Percentiles rank a stretch among this genome's conserved stretches.
phyloP scores from a whole-genome alignment of 306 rosid species.

The Prosopis cineraria region DNA sequence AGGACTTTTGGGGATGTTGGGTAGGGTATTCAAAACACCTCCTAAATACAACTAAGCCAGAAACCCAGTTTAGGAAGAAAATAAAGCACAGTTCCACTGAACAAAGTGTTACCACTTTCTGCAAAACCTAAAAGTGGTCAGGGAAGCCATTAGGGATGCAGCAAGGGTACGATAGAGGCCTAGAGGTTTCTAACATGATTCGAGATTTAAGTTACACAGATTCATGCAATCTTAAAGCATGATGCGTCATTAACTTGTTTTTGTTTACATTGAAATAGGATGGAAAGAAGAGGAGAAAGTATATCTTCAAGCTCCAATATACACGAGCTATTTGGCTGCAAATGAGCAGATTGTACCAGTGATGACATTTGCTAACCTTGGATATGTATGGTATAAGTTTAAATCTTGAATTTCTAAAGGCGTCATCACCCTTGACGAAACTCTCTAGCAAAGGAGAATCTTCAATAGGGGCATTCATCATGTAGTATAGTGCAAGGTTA shows the following conservation, averaged over 20 bases:
- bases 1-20: too few species aligned
- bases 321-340: constrained; percentile 19
- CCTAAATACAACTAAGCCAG: constrained; percentile 23
- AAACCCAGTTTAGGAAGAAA: constrained; percentile 7
- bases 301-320: constrained; percentile 19
- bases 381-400: constrained; percentile 95
- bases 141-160: constrained; percentile 2
- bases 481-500: constrained; percentile 80
- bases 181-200: constrained; percentile 19
- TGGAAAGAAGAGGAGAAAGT: background rate
- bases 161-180: constrained; percentile 10
- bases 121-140: constrained; percentile 15
- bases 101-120: too few species aligned
- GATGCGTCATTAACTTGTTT: constrained; percentile 12
- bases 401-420: constrained; percentile 87
- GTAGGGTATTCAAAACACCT: too few species aligned
- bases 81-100: constrained; percentile 8
- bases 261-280: constrained; percentile 6
- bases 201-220: constrained; percentile 7
- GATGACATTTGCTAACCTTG: constrained; percentile 54
- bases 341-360: constrained; percentile 16
- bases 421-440: constrained; percentile 82
- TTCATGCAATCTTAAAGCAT: constrained; percentile 9
- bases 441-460: constrained; percentile 66
- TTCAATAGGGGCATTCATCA: constrained; percentile 78